Evolutionary conservation across 1,284 basidiomycete genomes (phyloP), one percentile per base, ranked within the genome.

Genomic region (Peniophora sp.): DNA sequence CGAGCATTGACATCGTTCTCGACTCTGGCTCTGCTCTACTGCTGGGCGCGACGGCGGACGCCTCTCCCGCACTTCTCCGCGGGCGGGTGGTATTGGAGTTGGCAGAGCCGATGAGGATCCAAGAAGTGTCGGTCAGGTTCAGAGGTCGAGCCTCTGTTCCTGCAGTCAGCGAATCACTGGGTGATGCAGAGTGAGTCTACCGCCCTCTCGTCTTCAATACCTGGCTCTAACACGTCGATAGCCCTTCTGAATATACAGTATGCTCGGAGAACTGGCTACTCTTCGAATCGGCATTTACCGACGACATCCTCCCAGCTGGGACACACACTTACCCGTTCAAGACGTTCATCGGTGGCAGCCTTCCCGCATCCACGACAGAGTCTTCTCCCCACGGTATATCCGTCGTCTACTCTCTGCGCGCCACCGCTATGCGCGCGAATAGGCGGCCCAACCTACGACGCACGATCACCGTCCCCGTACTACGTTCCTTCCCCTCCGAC

Each of bases 311-410:
- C 38, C n/a, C 38, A 8, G 19, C 82, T n/a, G 85, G 86, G 10
- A 75, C 74, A 16, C 86, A 89, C 57, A 69, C 79, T 25, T 92
- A 91, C 64, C 89, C 89, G 17, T 91, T 91, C 66, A 81, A 83
- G 56, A 73, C 91, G 46, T 74, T 79, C 49, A 67, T 89, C 5
- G 85, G 85, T 12, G 85, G 84, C 27, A 77, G 79, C 11, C 69
- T 92, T 2, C 90, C 91, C 0, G 38, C 38, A 5, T 86, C 87
- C 0, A 78, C 76, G 35, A 64, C 90, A 22, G 60, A 69, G 35
- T 83, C 66, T 52, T 66, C 69, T 0, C 62, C 68, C 16, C 73
- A 74, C 76, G 48, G 39, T 22, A 8, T 22, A n/a, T 41, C 39
- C 10, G 44, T 45, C 20, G 16, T 22, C 5, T 45, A 45, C 23